Conservation (phyloP, 495 filamentous ascomycete species). For the Xylaria grammica region DNA sequence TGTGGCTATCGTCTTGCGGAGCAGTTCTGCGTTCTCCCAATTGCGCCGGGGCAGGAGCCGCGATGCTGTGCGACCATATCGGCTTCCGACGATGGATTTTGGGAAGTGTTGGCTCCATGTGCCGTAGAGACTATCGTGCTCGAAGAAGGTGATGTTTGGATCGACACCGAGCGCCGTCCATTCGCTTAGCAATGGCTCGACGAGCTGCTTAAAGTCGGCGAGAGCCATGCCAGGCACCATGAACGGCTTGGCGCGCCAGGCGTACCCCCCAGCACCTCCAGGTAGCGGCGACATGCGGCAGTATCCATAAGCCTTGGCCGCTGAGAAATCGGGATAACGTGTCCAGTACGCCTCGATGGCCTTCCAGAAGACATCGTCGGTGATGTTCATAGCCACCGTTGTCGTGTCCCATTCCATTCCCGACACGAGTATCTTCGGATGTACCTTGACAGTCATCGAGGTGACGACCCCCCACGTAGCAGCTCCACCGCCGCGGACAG, state of each 20-base stretch:
- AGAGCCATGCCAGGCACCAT: too few species aligned
- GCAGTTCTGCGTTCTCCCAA: too few species aligned
- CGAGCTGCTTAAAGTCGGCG: conserved; percentile 4
- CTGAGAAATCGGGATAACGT: conserved; percentile 50
- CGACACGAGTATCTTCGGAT: conserved; percentile 48
- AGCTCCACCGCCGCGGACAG: conserved; percentile 58
- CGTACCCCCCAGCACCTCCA: conserved; percentile 29
- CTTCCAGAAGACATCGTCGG: conserved; percentile 51
- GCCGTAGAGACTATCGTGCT: too few species aligned
- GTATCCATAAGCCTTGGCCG: conserved; percentile 18
- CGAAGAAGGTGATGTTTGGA: too few species aligned
- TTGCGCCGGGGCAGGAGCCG: neutral
- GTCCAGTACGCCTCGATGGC: conserved; percentile 54
- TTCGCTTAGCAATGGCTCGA: neutral
- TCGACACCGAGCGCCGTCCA: neutral
- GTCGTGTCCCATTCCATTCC: conserved; percentile 44
- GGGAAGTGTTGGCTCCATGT: neutral
- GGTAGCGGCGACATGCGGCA: conserved; percentile 14
- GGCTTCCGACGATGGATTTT: too few species aligned
- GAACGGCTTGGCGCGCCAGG: too few species aligned
- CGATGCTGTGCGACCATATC: too few species aligned
- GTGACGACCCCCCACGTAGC: conserved; percentile 60
- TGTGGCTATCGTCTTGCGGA: too few species aligned
- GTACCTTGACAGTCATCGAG: conserved; percentile 54
- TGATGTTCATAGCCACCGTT: conserved; percentile 34